Conservation (phyloP, 441 rosid species). For the California macrophylla region DNA sequence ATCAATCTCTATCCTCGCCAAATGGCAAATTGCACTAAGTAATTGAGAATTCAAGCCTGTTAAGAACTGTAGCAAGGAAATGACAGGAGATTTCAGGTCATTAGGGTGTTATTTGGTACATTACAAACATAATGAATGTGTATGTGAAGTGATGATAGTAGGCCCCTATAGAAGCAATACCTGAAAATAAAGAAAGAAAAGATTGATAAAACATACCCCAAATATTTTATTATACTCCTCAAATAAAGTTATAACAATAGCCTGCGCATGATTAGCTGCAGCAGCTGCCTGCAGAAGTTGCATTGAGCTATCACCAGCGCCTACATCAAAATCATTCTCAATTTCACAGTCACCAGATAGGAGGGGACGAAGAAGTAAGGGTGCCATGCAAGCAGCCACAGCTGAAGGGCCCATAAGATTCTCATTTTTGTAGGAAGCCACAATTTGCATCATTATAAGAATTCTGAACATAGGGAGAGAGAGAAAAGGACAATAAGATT, state of each 20-base stretch:
- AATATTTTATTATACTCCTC: constrained; percentile 81
- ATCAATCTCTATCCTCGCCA: not conserved
- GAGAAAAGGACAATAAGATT: constrained; percentile 9
- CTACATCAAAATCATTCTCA: constrained; percentile 69
- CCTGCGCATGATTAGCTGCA: constrained; percentile 99
- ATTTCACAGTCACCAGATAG: constrained; percentile 91
- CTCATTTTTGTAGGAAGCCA: constrained; percentile 63
- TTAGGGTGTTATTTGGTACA: not conserved
- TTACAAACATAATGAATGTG: not conserved
- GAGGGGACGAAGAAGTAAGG: constrained; percentile 97
- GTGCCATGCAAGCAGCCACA: constrained; percentile 99
- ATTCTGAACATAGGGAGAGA: constrained; percentile 43
- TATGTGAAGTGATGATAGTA: not conserved
- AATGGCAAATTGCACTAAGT: not conserved
- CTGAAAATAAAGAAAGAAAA: not conserved
- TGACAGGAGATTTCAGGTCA: not conserved
- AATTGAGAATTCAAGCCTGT: not conserved
- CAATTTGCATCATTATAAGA: constrained; percentile 79
- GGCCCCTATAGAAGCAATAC: not conserved
- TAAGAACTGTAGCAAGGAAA: not conserved
- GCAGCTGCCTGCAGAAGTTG: constrained; percentile 98
- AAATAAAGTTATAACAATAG: constrained; percentile 78
- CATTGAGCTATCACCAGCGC: constrained; percentile 82
- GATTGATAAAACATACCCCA: constrained; percentile 49
- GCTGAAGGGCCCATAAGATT: constrained; percentile 96